Base-by-base conservation (phyloP, 2,329 filamentous ascomycete genomes). In the Aspergillus quadricinctus region DNA sequence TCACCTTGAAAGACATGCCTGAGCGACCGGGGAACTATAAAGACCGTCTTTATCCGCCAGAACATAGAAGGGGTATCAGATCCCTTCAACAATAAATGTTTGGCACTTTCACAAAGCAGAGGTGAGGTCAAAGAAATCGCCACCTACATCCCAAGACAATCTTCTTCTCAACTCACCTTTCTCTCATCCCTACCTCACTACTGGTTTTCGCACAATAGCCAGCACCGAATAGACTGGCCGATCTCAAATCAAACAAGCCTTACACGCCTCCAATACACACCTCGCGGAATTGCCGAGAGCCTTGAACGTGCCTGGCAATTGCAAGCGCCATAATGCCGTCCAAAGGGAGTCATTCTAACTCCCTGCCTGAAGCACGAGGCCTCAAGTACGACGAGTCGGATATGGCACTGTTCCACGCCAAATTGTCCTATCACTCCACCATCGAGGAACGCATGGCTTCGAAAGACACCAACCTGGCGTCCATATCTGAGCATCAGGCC, bases 361-460 rank as follows among this genome's bases (percentile, higher is more conserved):
- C 64, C 29, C 59, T 73, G 23, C 71, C 69, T n/a, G 70, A 73
- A 59, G 68, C 64, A 29, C 61, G 66, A 37, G 71, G 70, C 14
- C 57, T 73, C 43, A 68, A 62, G 50, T 73, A 73, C 59, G 70
- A 72, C 54, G 69, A 73, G 61, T 70, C 67, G 49, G 70, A 73
- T 46, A 73, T 73, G 70, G 69, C 69, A 1, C 66, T 72, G 40
- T 73, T 73, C 53, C 67, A 66, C 41, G 71, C 71, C 45, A 71
- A 72, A 53, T 56, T 73, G 19, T 66, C 67, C 9, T 73, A 72
- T 29, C 67, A 72, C 48, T 61, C 70, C 35, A 73, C 71, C 2
- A 68, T 71, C 40, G 70, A 73, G 27, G 64, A 65, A 17, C 69
- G 71, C 29, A 63, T 69, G 57, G 66, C 66, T 28, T 66, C 69